A percentile compares a stretch with the other conserved stretches of the same genome.
Conservation (phyloP, 1,139 yeast genomes). For the Candida dubliniensis region DNA sequence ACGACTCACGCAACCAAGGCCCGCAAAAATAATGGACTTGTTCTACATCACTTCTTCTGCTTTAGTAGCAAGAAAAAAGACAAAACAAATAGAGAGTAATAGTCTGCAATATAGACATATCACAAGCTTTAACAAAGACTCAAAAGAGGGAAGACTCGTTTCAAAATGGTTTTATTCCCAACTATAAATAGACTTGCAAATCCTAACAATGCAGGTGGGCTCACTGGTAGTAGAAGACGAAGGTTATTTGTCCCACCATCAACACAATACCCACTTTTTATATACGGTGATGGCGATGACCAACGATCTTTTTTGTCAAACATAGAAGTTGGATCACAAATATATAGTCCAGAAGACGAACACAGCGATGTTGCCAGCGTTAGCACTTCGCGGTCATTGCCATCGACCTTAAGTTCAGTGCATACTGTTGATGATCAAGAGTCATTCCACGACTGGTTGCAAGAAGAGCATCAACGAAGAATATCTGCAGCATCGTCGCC, state of each 20-base stretch:
- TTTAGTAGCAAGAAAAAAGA: background rate
- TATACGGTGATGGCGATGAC: conserved; percentile 61
- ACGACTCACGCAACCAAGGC: too few species aligned
- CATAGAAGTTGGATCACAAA: conserved; percentile 41
- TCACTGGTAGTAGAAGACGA: conserved; percentile 42
- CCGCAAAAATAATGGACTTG: too few species aligned
- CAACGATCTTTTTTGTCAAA: conserved; percentile 62
- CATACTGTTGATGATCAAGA: conserved; percentile 55
- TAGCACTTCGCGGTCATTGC: conserved; percentile 58
- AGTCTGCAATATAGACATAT: too few species aligned
- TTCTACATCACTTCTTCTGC: background rate
- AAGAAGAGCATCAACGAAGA: conserved; percentile 67
- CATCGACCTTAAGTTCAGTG: conserved; percentile 57
- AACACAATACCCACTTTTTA: conserved; percentile 64
- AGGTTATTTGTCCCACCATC: conserved; percentile 68
- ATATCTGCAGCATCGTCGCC: conserved; percentile 40
- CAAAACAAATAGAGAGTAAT: background rate
- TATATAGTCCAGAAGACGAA: conserved; percentile 26
- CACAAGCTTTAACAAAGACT: too few species aligned
- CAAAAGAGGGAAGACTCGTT: background rate
- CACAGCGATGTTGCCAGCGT: conserved; percentile 53
- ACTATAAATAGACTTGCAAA: conserved; percentile 44
- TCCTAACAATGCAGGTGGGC: conserved; percentile 36
- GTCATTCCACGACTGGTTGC: conserved; percentile 56
- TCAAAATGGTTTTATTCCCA: conserved; percentile 41